Conservation (phyloP, 441 rosid species). For the Rhodomyrtus psidioides region DNA sequence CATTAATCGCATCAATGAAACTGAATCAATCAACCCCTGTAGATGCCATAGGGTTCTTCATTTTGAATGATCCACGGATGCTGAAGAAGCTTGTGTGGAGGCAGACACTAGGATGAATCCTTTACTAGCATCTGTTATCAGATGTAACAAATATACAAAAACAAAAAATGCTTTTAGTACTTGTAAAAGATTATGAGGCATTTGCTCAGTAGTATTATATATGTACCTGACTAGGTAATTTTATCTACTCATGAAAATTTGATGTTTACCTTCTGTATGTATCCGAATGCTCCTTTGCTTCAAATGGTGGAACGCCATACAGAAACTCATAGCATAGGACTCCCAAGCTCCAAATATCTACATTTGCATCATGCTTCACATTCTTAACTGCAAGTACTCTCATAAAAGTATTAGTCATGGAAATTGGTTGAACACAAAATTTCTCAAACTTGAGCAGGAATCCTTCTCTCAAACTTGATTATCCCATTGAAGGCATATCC, state of each 20-base stretch:
- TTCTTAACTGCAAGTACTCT: conserved; percentile 54
- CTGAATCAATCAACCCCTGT: conserved; percentile 29
- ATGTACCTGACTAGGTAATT: too few relatives aligned
- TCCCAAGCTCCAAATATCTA: conserved; percentile 98
- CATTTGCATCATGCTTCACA: conserved; percentile 90
- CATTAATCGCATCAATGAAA: not conserved
- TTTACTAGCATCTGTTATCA: too few relatives aligned
- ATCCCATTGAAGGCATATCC: not conserved
- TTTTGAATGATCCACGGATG: too few relatives aligned
- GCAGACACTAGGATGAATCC: too few relatives aligned
- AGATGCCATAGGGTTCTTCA: conserved; percentile 85
- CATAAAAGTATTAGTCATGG: not conserved
- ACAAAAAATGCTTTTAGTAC: too few relatives aligned
- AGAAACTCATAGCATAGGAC: conserved; percentile 86
- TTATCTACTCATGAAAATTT: too few relatives aligned
- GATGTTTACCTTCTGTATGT: too few relatives aligned
- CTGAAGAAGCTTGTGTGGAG: too few relatives aligned
- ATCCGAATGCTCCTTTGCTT: too few relatives aligned
- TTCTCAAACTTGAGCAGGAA: not conserved
- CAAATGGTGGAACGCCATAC: conserved; percentile 89
- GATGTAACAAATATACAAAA: too few relatives aligned
- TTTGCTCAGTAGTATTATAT: too few relatives aligned
- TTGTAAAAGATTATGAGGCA: too few relatives aligned
- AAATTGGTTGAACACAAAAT: not conserved
- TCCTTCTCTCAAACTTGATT: not conserved